Evolutionary conservation across 1,284 basidiomycete genomes (phyloP).

Genomic region (Hemileia vastatrix): DNA sequence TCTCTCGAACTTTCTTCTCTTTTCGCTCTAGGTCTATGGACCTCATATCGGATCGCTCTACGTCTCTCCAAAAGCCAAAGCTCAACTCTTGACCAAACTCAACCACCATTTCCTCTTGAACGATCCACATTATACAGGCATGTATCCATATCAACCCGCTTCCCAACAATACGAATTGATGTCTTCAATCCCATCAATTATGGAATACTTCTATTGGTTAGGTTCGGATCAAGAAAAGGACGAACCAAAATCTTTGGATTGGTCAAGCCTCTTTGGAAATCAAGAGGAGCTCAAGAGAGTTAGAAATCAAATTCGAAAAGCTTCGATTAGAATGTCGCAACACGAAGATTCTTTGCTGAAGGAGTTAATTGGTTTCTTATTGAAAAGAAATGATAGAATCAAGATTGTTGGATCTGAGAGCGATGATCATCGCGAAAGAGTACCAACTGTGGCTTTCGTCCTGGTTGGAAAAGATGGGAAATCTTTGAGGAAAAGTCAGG

Average conservation of each 20-base stretch:
- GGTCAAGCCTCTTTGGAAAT: no score
- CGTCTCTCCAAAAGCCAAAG: conserved; percentile 50
- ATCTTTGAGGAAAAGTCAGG: conserved; percentile 53
- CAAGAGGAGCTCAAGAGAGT: no score
- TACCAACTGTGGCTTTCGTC: conserved; percentile 64
- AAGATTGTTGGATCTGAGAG: conserved; percentile 57
- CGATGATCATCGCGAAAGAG: conserved; percentile 44
- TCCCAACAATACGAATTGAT: conserved; percentile 65
- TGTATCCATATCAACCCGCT: conserved; percentile 60
- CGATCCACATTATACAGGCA: conserved; percentile 55
- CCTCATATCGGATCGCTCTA: conserved; percentile 62
- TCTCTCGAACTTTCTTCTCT: not conserved
- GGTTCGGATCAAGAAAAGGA: conserved; percentile 10
- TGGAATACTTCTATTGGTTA: conserved; percentile 58
- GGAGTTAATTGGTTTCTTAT: conserved; percentile 48
- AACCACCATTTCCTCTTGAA: conserved; percentile 61
- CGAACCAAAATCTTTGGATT: conserved; percentile 13
- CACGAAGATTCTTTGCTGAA: conserved; percentile 50
- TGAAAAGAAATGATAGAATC: conserved; percentile 52
- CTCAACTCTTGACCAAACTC: conserved; percentile 52
- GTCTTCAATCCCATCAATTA: conserved; percentile 54
- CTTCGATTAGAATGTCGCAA: conserved; percentile 47
- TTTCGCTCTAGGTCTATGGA: conserved; percentile 55
- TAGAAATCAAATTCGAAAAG: conserved; percentile 47
- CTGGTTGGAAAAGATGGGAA: conserved; percentile 48